Conservation (phyloP, 257 asterid species). For the Salvia hispanica region DNA sequence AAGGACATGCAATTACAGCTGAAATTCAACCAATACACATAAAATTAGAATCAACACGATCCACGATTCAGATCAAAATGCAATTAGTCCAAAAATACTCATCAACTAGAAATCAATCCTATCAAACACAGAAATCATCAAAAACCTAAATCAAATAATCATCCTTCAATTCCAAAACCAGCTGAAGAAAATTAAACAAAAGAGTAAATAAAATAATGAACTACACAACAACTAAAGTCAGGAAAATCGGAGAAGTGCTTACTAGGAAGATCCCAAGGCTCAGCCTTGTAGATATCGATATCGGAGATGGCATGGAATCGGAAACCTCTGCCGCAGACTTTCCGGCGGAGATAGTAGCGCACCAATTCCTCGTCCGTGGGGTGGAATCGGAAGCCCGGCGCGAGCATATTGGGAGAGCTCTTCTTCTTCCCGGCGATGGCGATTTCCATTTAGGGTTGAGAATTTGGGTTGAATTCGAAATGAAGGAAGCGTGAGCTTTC, state of each 20-base stretch:
- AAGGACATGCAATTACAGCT: not conserved
- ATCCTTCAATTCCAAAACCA: not conserved
- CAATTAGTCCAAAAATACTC: not conserved
- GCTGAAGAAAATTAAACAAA: not conserved
- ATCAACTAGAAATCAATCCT: slow-evolving; percentile 10
- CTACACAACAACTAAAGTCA: not conserved
- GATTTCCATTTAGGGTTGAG: slow-evolving; percentile 37
- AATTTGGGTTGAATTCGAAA: slow-evolving; percentile 9
- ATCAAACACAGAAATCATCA: slow-evolving; percentile 2
- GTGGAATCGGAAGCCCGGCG: slow-evolving; percentile 91
- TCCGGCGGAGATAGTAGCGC: slow-evolving; percentile 74
- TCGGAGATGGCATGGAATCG: slow-evolving; percentile 77
- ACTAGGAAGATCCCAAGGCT: slow-evolving; percentile 99
- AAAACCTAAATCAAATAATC: not conserved
- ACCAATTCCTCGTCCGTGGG: slow-evolving; percentile 99
- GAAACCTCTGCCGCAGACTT: slow-evolving; percentile 66
- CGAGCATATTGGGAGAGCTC: slow-evolving; percentile 50
- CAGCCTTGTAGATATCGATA: slow-evolving; percentile 83
- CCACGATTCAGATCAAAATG: not conserved
- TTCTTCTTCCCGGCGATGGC: slow-evolving; percentile 30
- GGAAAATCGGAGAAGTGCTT: slow-evolving; percentile 1
- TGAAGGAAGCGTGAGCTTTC: slow-evolving; percentile 3
- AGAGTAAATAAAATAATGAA: not conserved
- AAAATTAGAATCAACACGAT: not conserved
- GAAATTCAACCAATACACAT: not conserved